A percentile compares a stretch with the other conserved stretches of the same genome.
phyloP scores from a whole-genome alignment of 345 rosid genomes.

The Sonneratia caseolaris region DNA sequence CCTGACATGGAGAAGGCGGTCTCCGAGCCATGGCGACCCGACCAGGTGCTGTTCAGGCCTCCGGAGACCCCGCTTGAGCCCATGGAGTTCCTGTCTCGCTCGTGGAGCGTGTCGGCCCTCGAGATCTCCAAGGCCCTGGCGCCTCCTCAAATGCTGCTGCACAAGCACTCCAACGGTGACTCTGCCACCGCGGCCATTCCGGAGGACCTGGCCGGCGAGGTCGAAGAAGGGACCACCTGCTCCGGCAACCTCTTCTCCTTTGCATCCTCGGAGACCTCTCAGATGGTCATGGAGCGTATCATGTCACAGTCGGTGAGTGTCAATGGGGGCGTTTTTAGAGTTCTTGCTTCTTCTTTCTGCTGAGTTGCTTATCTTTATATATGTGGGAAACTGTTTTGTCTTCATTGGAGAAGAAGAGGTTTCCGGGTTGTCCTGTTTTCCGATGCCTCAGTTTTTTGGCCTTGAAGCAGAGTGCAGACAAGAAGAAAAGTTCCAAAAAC shows the following conservation, averaged over 20 bases:
- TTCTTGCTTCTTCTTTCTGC: not conserved
- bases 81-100: constrained; percentile 92
- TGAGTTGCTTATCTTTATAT: not conserved
- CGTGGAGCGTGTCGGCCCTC: constrained; percentile 88
- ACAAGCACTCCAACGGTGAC: constrained; percentile 23
- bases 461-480: not conserved
- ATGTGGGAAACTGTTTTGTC: not conserved
- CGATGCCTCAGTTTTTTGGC: not conserved
- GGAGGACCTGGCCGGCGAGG: constrained; percentile 58
- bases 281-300: constrained; percentile 96
- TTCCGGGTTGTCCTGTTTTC: not conserved
- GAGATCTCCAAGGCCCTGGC: constrained; percentile 71
- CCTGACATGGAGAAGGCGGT: constrained; percentile 43
- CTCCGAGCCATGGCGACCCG: constrained; percentile 54
- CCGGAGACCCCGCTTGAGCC: constrained; percentile 90
- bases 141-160: constrained; percentile 41
- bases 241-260: constrained; percentile 90
- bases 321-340: not conserved
- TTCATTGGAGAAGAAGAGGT: not conserved
- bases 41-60: constrained; percentile 45
- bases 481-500: not conserved
- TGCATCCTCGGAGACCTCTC: constrained; percentile 92
- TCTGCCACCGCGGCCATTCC: constrained; percentile 21
- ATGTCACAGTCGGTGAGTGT: constrained; percentile 97
- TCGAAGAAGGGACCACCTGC: constrained; percentile 50